Percentiles rank a stretch among this genome's conserved stretches.
Conservation (phyloP, 371 early-diverging fungal species). For the Fennellomyces sp. region DNA sequence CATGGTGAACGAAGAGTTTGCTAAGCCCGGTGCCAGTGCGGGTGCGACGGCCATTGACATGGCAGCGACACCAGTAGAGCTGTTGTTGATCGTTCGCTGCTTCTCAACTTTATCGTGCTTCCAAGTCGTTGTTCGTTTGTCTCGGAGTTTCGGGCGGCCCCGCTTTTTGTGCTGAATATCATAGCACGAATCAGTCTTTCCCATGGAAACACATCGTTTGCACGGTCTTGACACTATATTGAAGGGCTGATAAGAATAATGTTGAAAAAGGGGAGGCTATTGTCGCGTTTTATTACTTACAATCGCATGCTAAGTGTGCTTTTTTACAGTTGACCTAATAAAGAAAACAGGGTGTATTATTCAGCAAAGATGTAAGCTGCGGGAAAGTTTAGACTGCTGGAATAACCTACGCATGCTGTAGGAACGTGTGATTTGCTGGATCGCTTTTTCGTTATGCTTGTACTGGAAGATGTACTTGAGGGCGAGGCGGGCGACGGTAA, state of each 20-base stretch:
- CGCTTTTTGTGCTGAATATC: slow-evolving; percentile 84
- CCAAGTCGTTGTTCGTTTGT: slow-evolving; percentile 28
- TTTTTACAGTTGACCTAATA: slow-evolving; percentile 31
- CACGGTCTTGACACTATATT: slow-evolving; percentile 71
- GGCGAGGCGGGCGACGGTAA: slow-evolving; percentile 13
- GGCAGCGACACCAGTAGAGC: not conserved
- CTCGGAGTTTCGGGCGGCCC: slow-evolving; percentile 76
- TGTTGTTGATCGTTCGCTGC: not conserved
- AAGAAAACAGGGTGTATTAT: not conserved
- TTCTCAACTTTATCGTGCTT: not conserved
- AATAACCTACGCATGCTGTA: slow-evolving; percentile 27
- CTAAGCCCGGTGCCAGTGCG: slow-evolving; percentile 8
- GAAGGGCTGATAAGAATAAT: slow-evolving; percentile 1
- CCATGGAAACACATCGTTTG: slow-evolving; percentile 74
- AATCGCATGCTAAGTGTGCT: slow-evolving; percentile 34
- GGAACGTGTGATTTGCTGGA: slow-evolving; percentile 28
- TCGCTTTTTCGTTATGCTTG: slow-evolving; percentile 11
- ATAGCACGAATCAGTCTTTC: slow-evolving; percentile 73
- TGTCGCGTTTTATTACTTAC: slow-evolving; percentile 13
- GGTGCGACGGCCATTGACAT: not conserved
- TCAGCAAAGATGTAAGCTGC: not conserved
- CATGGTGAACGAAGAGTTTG: slow-evolving; percentile 14
- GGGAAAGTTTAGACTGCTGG: too few relatives aligned
- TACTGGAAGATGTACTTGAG: slow-evolving; percentile 4
- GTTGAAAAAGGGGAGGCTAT: not conserved